Evolutionary conservation across 495 filamentous ascomycete genomes (phyloP), one percentile per base, ranked within the genome.

Genomic region (Ramalina peruviana): DNA sequence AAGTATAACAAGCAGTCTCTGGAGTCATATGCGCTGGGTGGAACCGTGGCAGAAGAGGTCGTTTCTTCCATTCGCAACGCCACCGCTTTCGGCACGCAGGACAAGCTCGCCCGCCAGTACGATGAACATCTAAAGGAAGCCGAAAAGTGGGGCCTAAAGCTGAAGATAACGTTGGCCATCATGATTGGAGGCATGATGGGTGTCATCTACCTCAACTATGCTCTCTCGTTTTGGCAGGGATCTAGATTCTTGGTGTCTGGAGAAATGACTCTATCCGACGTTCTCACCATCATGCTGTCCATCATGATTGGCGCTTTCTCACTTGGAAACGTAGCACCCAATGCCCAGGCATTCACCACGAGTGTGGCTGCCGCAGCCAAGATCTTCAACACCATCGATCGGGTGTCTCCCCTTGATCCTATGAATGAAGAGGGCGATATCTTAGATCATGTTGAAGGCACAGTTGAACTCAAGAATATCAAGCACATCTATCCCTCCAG

Each of bases 401-500:
- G 92, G 43, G 52, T 65, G n/a, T 97, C 92, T 1, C 89, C 88
- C 1, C 67, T 96, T 40, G 83, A 98, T 62, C 85, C 92, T 1
- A 80, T 76, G 20, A 75, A 75, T 3, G 77, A 86, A 0, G 73
- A 71, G 13, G 90, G 92, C 19, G 63, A 69, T 40, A 88, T 73
- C 47, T 75, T 89, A 7, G 78, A 88, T 3, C 61, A 77, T 23
- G 73, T 93, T 6, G 70, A 82, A 36, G 92, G 88, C 25, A 80
- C 76, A 6, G 80, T 98, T 49, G 84, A 92, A 56, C 69, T 98
- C n/a, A 72, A 80, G 55, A 69, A 85, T 52, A 71, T 98, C 60
- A 90, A 84, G 66, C 88, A 94, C 57, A 85, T 95, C 56, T 98
- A 98, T 56, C 92, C 92, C 6, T 94, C 88, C 2, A 75, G 92